Evolutionary conservation across 495 filamentous ascomycete genomes (phyloP).

Genomic region (Penicillium pancosmium): DNA sequence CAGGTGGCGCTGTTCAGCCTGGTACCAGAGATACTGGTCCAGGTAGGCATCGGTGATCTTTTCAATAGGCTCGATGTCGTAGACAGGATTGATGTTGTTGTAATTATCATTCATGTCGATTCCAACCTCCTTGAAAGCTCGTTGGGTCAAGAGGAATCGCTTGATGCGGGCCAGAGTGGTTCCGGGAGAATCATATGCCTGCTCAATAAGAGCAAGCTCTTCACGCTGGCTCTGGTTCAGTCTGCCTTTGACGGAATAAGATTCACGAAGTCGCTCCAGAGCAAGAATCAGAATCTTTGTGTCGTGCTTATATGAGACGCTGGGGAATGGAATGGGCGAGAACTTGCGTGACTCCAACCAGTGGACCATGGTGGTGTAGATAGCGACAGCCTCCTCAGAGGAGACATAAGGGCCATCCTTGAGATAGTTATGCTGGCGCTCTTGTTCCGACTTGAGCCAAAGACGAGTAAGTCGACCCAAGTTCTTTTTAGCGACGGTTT

Average conservation of each 20-base stretch:
- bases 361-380: slow-evolving; percentile 98
- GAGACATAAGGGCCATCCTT: slow-evolving; percentile 99
- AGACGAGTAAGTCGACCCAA: slow-evolving; percentile 90
- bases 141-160: slow-evolving; percentile 93
- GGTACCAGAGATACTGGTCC: slow-evolving; percentile 99
- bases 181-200: slow-evolving; percentile 97
- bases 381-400: slow-evolving; percentile 96
- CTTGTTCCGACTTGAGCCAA: slow-evolving; percentile 99
- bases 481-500: slow-evolving; percentile 99
- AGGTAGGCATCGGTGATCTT: slow-evolving; percentile 99
- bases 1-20: slow-evolving; percentile 95
- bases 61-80: slow-evolving; percentile 98
- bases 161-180: slow-evolving; percentile 97
- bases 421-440: slow-evolving; percentile 98
- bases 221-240: slow-evolving; percentile 98
- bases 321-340: slow-evolving; percentile 98
- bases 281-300: slow-evolving; percentile 98
- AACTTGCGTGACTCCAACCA: slow-evolving; percentile 99
- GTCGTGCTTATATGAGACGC: slow-evolving; percentile 99
- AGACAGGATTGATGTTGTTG: slow-evolving; percentile 97
- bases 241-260: slow-evolving; percentile 96
- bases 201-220: slow-evolving; percentile 95
- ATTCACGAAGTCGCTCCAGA: slow-evolving; percentile 89
- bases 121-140: slow-evolving; percentile 98
- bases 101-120: slow-evolving; percentile 99